Evolutionary conservation across 2,329 filamentous ascomycete genomes (phyloP).

Genomic region (Xylaria digitata): DNA sequence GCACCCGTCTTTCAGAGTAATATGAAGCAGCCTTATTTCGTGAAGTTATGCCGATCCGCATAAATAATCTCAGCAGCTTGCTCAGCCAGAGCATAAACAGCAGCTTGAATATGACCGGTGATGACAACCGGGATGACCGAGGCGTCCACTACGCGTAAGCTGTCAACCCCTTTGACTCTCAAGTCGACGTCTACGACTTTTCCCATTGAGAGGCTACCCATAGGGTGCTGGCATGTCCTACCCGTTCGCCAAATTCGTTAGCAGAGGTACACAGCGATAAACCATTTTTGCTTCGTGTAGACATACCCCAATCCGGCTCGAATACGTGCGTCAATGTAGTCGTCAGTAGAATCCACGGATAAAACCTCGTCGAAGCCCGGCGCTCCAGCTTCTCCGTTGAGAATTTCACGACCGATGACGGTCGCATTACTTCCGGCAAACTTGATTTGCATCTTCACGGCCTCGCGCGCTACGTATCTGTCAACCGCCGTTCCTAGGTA

Average conservation of each 20-base stretch:
- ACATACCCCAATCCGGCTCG: conserved; percentile 29
- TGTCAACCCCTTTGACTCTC: neutral
- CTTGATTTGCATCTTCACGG: conserved; percentile 40
- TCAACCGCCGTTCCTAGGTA: conserved; percentile 49
- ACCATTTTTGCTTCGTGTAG: neutral
- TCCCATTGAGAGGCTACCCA: conserved; percentile 1
- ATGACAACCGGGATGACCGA: neutral
- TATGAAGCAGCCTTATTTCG: no score
- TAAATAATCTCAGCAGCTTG: no score
- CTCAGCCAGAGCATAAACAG: no score
- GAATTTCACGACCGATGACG: conserved; percentile 43
- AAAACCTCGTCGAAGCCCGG: conserved; percentile 37
- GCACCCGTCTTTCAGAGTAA: no score
- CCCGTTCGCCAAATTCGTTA: neutral
- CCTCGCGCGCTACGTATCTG: conserved; percentile 46
- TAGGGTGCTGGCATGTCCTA: conserved; percentile 4
- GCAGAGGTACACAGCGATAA: neutral
- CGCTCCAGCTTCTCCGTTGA: conserved; percentile 43
- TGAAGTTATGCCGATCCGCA: no score
- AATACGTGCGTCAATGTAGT: conserved; percentile 35
- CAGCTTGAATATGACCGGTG: no score
- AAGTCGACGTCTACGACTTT: neutral
- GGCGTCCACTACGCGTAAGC: conserved; percentile 2
- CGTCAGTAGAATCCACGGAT: conserved; percentile 31
- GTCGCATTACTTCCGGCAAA: conserved; percentile 43